Percentiles rank a stretch among this genome's conserved stretches.
phyloP scores from a whole-genome alignment of 352 stramenopile genomes.

The Ophiocytium majus region DNA sequence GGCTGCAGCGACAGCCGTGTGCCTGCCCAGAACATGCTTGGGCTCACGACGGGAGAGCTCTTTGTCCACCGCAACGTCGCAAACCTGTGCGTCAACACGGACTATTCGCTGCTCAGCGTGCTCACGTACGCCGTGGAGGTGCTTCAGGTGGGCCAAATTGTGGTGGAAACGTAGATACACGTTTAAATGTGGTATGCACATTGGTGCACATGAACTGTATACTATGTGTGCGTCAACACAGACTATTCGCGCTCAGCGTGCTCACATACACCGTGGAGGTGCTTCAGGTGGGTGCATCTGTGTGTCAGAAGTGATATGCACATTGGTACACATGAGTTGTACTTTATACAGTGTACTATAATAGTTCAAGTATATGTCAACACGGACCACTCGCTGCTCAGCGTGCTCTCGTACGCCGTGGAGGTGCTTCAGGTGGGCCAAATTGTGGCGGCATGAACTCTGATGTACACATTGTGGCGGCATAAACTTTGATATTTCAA shows the following conservation, averaged over 20 bases:
- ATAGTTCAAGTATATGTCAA: constrained; percentile 63
- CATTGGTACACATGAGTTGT: too few relatives aligned
- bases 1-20: constrained; percentile 55
- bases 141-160: too few relatives aligned
- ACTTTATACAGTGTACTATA: too few relatives aligned
- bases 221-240: constrained; percentile 73
- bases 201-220: too few relatives aligned
- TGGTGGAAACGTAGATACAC: too few relatives aligned
- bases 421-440: constrained; percentile 70
- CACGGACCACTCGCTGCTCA: constrained; percentile 72
- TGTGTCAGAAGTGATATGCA: too few relatives aligned
- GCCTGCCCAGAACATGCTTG: constrained; percentile 56
- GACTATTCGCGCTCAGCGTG: constrained; percentile 70
- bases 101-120: constrained; percentile 70
- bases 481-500: too few relatives aligned
- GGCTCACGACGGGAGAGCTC: constrained; percentile 39
- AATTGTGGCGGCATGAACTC: too few relatives aligned
- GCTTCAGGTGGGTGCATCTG: too few relatives aligned
- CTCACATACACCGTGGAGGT: constrained; percentile 78
- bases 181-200: too few relatives aligned
- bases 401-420: constrained; percentile 75
- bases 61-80: constrained; percentile 58
- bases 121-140: constrained; percentile 78
- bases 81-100: constrained; percentile 75
- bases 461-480: too few relatives aligned